phyloP scores from a whole-genome alignment of 2,329 filamentous ascomycete species.

The Penicillium sp. region DNA sequence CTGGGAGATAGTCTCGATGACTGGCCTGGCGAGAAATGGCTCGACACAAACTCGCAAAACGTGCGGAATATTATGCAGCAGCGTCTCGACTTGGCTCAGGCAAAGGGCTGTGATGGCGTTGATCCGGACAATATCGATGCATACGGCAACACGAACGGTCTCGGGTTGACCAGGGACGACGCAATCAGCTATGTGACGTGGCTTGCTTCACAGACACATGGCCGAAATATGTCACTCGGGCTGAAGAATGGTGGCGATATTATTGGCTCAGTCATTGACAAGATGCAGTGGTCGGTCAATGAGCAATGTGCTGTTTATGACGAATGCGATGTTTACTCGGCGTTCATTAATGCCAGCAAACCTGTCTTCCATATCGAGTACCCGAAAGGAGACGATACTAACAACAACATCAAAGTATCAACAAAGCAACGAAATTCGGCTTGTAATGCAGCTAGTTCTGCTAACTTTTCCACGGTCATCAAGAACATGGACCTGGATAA shows the following conservation, averaged over 20 bases:
- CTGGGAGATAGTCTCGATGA: conserved; percentile 60
- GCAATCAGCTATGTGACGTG: conserved; percentile 61
- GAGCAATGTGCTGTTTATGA: conserved; percentile 64
- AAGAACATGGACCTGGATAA: conserved; percentile 65
- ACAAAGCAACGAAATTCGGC: conserved; percentile 37
- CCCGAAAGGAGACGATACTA: conserved; percentile 50
- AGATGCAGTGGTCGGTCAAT: conserved; percentile 67
- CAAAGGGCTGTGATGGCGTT: conserved; percentile 67
- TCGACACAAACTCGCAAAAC: conserved; percentile 57
- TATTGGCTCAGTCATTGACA: conserved; percentile 50
- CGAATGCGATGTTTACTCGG: conserved; percentile 59
- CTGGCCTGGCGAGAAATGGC: conserved; percentile 68
- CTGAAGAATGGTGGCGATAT: conserved; percentile 68
- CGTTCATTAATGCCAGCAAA: conserved; percentile 61
- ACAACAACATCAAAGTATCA: conserved; percentile 36
- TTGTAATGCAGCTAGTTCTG: conserved; percentile 50
- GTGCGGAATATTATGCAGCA: conserved; percentile 65
- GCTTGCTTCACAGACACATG: conserved; percentile 56
- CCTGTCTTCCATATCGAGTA: conserved; percentile 76
- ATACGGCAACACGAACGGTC: conserved; percentile 64
- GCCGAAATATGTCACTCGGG: conserved; percentile 60
- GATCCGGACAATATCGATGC: conserved; percentile 72
- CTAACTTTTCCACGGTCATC: conserved; percentile 62
- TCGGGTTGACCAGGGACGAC: conserved; percentile 58
- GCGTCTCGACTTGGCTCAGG: conserved; percentile 58